phyloP scores from a whole-genome alignment of 306 rosid species.

The Cucurbita pepo region DNA sequence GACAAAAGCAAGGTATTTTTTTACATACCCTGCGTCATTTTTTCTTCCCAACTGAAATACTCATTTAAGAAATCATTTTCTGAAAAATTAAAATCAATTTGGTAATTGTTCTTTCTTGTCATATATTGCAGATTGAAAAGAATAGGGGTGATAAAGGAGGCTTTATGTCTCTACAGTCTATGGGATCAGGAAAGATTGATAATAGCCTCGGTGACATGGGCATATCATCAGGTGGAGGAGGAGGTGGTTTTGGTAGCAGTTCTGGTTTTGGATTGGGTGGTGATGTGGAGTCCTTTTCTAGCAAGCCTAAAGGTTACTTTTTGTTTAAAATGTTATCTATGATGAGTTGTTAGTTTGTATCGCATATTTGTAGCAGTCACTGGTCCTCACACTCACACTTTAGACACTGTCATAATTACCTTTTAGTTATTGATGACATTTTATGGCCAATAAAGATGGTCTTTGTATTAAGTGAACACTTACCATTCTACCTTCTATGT shows the following conservation, averaged over 20 bases:
- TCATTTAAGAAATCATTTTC: background rate
- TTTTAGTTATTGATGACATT: background rate
- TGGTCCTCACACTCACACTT: background rate
- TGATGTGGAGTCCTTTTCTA: slow-evolving; percentile 61
- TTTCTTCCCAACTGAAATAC: background rate
- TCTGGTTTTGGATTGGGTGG: slow-evolving; percentile 60
- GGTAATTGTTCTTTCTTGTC: background rate
- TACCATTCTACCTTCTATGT: slow-evolving; percentile 1
- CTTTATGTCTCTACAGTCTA: slow-evolving; percentile 60
- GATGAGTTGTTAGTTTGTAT: background rate
- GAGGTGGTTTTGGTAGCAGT: slow-evolving; percentile 82
- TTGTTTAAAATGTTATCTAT: slow-evolving; percentile 1
- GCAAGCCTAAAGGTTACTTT: slow-evolving; percentile 71
- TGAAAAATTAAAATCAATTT: no score
- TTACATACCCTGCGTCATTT: background rate
- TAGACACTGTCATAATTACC: background rate
- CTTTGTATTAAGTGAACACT: slow-evolving; percentile 1
- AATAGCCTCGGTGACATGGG: slow-evolving; percentile 58
- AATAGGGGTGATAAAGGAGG: slow-evolving; percentile 82
- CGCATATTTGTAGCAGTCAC: background rate
- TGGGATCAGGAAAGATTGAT: slow-evolving; percentile 92
- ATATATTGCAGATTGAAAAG: slow-evolving; percentile 63
- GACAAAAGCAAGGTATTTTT: slow-evolving; percentile 90
- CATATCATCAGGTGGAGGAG: slow-evolving; percentile 69
- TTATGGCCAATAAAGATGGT: background rate